Evolutionary conservation across 495 filamentous ascomycete species (phyloP), one percentile per base, ranked within the genome.

Genomic region (Cercophora sp.): DNA sequence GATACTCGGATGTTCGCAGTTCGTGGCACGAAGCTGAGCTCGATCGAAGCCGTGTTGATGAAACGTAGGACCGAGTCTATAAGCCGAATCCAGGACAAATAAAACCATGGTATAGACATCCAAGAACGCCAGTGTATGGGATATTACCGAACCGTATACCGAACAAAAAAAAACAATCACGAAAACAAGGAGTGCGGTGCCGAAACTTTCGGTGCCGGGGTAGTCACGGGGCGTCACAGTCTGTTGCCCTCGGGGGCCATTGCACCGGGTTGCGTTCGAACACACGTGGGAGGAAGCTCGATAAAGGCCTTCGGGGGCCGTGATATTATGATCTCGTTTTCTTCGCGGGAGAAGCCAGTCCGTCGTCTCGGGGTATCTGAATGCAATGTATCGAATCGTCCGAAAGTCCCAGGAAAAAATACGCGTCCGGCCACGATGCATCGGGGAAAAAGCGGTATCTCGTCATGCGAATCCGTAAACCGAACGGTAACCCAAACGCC

Each of bases 301-400:
- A 20, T 19, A 36, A 34, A 10, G 19, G 11, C 11, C 31, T 48
- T 16, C 10, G 22, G 48, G 25, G 45, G 52, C 32, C 34, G 34
- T 11, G 44, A 25, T 31, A 46, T 45, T 53, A 40, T 27, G 55
- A 45, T n/a, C 23, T 35, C 51, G 44, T 51, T 52, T 48, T 31
- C 42, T 48, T 52, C 25, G 34, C 34, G 47, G 25, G 22, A 36
- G n/a, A 46, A 32, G 52, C 42, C 52, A 49, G 48, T 54, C 52
- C 43, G 35, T 53, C 43, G 32, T 40, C 57, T 51, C 52, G 59
- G 50, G 63, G 67, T 74, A 70, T 73, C 69, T 64, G 63, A 70
- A 72, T 68, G 67, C 67, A 67, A 67, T 56, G 50, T 67, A 64
- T 66, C 62, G 58, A 59, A 6, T 58, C 57, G 52, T 66, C 64